Evolutionary conservation across 2,329 filamentous ascomycete species (phyloP).

Genomic region (Karstenula rhodostoma): DNA sequence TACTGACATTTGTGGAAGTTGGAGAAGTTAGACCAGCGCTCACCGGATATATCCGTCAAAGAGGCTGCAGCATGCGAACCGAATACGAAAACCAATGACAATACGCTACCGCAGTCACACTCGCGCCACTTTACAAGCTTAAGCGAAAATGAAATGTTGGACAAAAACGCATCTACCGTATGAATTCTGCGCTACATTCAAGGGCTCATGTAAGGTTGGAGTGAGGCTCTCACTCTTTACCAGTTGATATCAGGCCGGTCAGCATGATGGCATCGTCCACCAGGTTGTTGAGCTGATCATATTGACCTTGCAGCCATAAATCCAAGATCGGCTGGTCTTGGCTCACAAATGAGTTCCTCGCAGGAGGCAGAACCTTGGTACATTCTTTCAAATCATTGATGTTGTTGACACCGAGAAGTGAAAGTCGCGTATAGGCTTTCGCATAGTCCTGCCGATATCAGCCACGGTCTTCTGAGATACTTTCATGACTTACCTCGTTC

Average conservation of each 20-base stretch:
- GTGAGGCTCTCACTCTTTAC: background rate
- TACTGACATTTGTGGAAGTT: background rate
- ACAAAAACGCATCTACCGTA: background rate
- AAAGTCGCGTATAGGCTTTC: conserved; percentile 62
- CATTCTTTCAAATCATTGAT: conserved; percentile 65
- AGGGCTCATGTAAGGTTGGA: background rate
- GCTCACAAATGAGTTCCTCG: conserved; percentile 31
- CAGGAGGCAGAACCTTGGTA: conserved; percentile 58
- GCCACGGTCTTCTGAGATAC: background rate
- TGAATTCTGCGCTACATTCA: background rate
- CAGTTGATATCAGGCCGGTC: conserved; percentile 31
- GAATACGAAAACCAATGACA: conserved; percentile 9
- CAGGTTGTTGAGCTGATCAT: conserved; percentile 43
- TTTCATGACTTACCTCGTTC: conserved; percentile 40
- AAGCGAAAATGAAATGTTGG: background rate
- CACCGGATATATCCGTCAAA: background rate
- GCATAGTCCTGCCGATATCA: conserved; percentile 54
- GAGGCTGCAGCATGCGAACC: background rate
- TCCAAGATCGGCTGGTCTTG: conserved; percentile 41
- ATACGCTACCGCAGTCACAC: background rate
- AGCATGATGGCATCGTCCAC: conserved; percentile 46
- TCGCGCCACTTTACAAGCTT: background rate
- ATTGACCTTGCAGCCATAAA: conserved; percentile 43
- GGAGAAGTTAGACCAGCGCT: background rate
- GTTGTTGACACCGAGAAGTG: conserved; percentile 64